A percentile compares a stretch with the other conserved stretches of the same genome.
Conservation (phyloP, 768 basidiomycete species). For the Strobilomyces confusus region DNA sequence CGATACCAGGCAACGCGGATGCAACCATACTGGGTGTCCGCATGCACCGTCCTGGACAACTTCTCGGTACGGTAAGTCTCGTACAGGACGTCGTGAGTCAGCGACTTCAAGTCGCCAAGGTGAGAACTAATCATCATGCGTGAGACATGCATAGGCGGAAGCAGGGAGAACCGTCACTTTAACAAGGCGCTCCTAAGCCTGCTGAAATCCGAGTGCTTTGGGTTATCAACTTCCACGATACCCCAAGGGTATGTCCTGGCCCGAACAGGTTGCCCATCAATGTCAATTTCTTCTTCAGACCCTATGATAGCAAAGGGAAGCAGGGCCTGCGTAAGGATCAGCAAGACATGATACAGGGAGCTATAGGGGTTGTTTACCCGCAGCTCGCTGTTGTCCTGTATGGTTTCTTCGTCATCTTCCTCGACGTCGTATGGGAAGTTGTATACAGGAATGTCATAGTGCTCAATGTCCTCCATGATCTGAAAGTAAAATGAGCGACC, state of each 20-base stretch:
- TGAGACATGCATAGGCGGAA: constrained; percentile 8
- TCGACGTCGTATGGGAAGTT: constrained; percentile 99
- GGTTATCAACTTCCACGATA: constrained; percentile 97
- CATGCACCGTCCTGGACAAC: constrained; percentile 82
- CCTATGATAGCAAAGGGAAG: constrained; percentile 97
- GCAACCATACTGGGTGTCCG: constrained; percentile 60
- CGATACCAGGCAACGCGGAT: background rate
- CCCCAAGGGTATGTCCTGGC: constrained; percentile 99
- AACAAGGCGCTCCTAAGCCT: constrained; percentile 87
- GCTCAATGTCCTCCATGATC: constrained; percentile 99
- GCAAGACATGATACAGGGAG: constrained; percentile 3
- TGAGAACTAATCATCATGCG: constrained; percentile 61
- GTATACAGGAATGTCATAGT: constrained; percentile 97
- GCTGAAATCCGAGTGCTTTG: constrained; percentile 99
- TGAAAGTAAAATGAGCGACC: constrained; percentile 30
- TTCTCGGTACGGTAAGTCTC: constrained; percentile 99
- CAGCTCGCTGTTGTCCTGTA: constrained; percentile 95
- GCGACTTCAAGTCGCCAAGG: constrained; percentile 87
- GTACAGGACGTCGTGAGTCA: constrained; percentile 92
- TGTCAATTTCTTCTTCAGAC: constrained; percentile 93
- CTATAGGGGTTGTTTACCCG: constrained; percentile 48
- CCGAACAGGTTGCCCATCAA: constrained; percentile 87
- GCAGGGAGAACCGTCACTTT: constrained; percentile 48
- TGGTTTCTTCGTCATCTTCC: constrained; percentile 98
- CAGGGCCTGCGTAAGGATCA: constrained; percentile 51